phyloP scores from a whole-genome alignment of 805 yeast species.

The Teunomyces pallodes region DNA sequence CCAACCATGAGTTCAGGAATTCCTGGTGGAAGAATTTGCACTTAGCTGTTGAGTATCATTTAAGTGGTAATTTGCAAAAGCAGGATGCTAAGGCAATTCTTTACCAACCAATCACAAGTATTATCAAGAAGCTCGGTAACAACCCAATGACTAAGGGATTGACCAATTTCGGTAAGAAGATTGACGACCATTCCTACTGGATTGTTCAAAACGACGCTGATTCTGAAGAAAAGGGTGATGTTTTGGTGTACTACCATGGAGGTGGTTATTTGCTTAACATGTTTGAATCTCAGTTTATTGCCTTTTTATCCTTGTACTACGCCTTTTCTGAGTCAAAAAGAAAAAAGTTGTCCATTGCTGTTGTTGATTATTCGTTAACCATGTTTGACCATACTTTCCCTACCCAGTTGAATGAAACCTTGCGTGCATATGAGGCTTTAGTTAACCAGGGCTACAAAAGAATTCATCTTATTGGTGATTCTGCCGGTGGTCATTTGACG shows the following conservation, averaged over 20 bases:
- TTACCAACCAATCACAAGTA: slow-evolving; percentile 19
- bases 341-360: slow-evolving; percentile 15
- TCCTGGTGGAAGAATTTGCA: slow-evolving; percentile 30
- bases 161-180: slow-evolving; percentile 13
- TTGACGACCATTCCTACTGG: slow-evolving; percentile 15
- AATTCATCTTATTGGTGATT: slow-evolving; percentile 18
- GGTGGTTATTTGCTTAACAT: slow-evolving; percentile 24
- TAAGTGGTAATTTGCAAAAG: slow-evolving; percentile 21
- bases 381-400: slow-evolving; percentile 19
- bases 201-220: slow-evolving; percentile 8
- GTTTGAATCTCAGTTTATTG: slow-evolving; percentile 22
- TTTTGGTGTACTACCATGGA: slow-evolving; percentile 23
- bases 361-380: slow-evolving; percentile 24
- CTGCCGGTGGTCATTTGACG: slow-evolving; percentile 19
- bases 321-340: slow-evolving; percentile 16
- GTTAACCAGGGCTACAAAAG: slow-evolving; percentile 14
- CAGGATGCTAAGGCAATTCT: slow-evolving; percentile 20
- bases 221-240: slow-evolving; percentile 11
- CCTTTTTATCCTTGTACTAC: slow-evolving; percentile 20
- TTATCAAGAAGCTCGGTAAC: slow-evolving; percentile 13
- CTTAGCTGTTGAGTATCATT: slow-evolving; percentile 23
- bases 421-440: slow-evolving; percentile 11
- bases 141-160: slow-evolving; percentile 10
- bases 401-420: slow-evolving; percentile 23
- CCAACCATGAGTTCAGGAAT: slow-evolving; percentile 26